Conservation (phyloP, 2,329 filamentous ascomycete species). For the Diaporthe capsici region DNA sequence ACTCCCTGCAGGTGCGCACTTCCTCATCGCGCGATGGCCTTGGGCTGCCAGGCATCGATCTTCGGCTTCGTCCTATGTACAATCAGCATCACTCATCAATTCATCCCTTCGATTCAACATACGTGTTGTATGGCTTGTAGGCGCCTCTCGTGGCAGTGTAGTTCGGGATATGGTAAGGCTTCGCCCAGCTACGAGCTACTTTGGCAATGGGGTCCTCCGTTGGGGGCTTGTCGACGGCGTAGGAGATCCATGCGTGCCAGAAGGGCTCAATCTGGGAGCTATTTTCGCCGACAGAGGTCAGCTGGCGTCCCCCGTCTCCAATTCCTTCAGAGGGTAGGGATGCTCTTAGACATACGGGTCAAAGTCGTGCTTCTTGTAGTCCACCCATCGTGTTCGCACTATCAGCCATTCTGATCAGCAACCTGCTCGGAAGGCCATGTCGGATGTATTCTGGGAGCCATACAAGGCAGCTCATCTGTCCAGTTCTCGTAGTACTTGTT, state of each 20-base stretch:
- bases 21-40: conserved; percentile 38
- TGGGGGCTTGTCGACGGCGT: conserved; percentile 90
- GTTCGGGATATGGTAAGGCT: conserved; percentile 78
- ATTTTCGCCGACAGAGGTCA: conserved; percentile 41
- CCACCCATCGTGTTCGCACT: conserved; percentile 98
- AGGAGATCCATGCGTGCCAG: conserved; percentile 99
- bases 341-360: conserved; percentile 72
- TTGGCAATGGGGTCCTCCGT: conserved; percentile 80
- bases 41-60: conserved; percentile 53
- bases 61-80: conserved; percentile 52
- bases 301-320: background rate
- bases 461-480: conserved; percentile 93
- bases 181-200: conserved; percentile 81
- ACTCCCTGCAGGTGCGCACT: background rate
- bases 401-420: conserved; percentile 22
- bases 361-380: conserved; percentile 91
- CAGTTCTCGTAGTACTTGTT: conserved; percentile 99
- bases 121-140: conserved; percentile 97
- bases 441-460: conserved; percentile 49
- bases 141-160: conserved; percentile 82
- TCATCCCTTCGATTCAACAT: conserved; percentile 56
- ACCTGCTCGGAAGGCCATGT: background rate
- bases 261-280: conserved; percentile 91
- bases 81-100: background rate
- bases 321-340: background rate